Percentiles rank a stretch among this genome's conserved stretches.
These are phyloP conservation scores for Suillus discolor DNA, from an alignment of 768 basidiomycete genomes.

Conservation along the genomic window DNA sequence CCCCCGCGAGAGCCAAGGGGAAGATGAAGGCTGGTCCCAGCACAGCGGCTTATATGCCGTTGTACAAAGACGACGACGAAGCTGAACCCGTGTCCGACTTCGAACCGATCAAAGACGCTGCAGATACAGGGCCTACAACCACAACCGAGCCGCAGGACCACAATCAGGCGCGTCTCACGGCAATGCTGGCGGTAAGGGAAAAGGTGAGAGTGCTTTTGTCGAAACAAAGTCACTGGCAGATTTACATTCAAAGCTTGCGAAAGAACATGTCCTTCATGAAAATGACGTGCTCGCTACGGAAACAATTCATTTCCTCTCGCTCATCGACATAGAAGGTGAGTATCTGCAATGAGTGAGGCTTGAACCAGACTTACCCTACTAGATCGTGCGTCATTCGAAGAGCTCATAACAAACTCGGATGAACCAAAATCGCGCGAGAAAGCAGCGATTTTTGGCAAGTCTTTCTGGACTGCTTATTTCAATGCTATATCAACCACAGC, in stretches of 20 bases:
- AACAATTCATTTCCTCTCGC: conserved; percentile 1
- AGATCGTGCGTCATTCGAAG: neutral
- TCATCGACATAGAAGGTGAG: conserved; percentile 1
- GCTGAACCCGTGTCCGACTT: conserved; percentile 27
- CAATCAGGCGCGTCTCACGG: neutral
- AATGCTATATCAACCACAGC: neutral
- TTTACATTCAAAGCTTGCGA: conserved; percentile 3
- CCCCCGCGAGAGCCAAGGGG: conserved; percentile 20
- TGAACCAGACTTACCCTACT: neutral
- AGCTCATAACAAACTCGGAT: neutral
- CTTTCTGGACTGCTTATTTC: conserved; percentile 1
- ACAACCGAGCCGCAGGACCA: conserved; percentile 1
- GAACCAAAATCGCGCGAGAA: conserved; percentile 2
- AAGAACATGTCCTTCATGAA: neutral
- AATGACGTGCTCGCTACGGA: neutral
- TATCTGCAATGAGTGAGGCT: neutral
- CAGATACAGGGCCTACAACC: conserved; percentile 6
- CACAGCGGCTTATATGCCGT: neutral
- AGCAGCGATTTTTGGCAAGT: neutral
- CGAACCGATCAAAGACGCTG: conserved; percentile 17
- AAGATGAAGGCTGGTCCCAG: conserved; percentile 18
- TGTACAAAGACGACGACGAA: conserved; percentile 30
- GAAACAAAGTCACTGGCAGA: neutral
- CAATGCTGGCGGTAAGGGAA: conserved; percentile 1
- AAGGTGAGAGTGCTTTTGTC: neutral